These are phyloP conservation scores for Sporothrix pseudoabietina DNA, from an alignment of 2,329 filamentous ascomycete genomes.

Conservation along the genomic window DNA sequence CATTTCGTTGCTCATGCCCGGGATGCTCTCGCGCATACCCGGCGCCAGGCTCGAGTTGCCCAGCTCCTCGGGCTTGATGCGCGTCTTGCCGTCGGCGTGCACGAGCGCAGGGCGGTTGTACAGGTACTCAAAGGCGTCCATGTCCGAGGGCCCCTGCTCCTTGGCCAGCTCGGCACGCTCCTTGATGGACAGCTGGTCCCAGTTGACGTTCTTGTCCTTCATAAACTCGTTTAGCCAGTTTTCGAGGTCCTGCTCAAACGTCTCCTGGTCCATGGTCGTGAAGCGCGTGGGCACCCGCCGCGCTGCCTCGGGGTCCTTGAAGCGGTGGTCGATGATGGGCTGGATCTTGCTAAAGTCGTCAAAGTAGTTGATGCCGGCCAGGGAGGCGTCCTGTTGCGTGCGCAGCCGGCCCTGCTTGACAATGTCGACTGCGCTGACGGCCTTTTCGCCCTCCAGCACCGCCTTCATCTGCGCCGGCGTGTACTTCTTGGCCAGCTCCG, in stretches of 20 bases:
- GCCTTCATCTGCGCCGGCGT: constrained; percentile 79
- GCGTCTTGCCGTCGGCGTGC: constrained; percentile 38
- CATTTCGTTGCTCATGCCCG: constrained; percentile 56
- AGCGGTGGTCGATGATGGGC: constrained; percentile 68
- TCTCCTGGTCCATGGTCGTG: constrained; percentile 62
- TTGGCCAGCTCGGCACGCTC: constrained; percentile 39
- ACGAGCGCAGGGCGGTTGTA: constrained; percentile 44
- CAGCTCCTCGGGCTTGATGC: constrained; percentile 32
- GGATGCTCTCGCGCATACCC: constrained; percentile 55
- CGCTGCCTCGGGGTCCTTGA: background rate
- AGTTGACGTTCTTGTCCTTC: constrained; percentile 31
- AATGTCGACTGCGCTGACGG: constrained; percentile 74
- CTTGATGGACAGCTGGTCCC: constrained; percentile 36
- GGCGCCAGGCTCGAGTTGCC: constrained; percentile 52
- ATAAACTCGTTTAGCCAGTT: constrained; percentile 47
- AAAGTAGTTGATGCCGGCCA: constrained; percentile 64
- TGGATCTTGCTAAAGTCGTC: constrained; percentile 80
- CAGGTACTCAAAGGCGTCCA: constrained; percentile 41
- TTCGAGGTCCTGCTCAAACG: constrained; percentile 62
- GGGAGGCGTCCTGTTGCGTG: constrained; percentile 62
- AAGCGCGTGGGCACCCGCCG: constrained; percentile 40
- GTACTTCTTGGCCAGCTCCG: constrained; percentile 66
- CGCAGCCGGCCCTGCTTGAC: constrained; percentile 71
- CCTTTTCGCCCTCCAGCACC: constrained; percentile 76
- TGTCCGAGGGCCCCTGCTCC: constrained; percentile 38